Base-by-base conservation (phyloP, 192 early-diverging fungal genomes). In the Funneliformis mosseae region DNA sequence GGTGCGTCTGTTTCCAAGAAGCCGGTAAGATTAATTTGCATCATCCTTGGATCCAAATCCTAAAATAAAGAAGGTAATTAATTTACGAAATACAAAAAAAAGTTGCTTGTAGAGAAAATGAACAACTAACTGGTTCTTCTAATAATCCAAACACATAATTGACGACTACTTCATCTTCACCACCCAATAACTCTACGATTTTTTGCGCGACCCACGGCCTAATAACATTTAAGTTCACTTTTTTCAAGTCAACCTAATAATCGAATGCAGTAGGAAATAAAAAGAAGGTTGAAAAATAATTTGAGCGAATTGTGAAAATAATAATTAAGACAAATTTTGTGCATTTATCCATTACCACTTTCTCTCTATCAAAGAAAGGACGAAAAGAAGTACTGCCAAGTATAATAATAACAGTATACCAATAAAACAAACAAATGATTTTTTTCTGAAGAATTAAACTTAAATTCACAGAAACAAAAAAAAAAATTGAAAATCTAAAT, bases 1-100 rank as follows among this genome's bases (percentile, higher is more conserved):
- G 87, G 86, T 7, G 98, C 88, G 43, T 94, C 96, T 25, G 87
- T 88, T 80, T 97, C 95, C 25, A 99, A 85, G 78, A 99, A 99
- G 12, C 97, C 96, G 4, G 96, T 96, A 10, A 99, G 87, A 79
- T 96, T 95, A 76, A 98, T 96, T 84, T 99, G 98, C 88, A 99
- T 95, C 23, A 88, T 80, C 77, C 92, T 93, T 55, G 97, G 95
- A 85, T 99, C 97, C 12, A 93, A 91, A 5, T 85, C 88, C 89
- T 94, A 70, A 18, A 18, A 18, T 61, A 63, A 46, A n/a, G n/a
- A 8, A 9, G 25, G 48, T 78, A 78, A 71, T 43, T 14, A 73
- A 4, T 8, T 45, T 10, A 12, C 14, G 45, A 72, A 21, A 50
- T 33, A 6, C 25, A 76, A 66, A 7, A 50, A 68, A 43, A 23